Conservation (phyloP, 2,329 filamentous ascomycete species). For the Reticulascus tulasneorum region DNA sequence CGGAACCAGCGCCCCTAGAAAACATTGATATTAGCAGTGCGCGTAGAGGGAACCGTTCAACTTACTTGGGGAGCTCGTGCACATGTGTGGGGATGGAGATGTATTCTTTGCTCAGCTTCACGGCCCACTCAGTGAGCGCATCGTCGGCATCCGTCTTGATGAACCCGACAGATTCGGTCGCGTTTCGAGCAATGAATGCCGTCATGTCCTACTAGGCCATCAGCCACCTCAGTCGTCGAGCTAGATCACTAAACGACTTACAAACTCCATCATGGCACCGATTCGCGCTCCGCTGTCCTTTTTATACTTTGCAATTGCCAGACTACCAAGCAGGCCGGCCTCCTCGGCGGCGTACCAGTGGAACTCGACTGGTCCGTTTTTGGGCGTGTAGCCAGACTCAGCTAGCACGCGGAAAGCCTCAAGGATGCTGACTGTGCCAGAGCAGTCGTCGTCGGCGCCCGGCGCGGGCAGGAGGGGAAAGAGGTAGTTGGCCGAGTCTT, state of each 20-base stretch:
- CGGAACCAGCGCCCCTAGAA: slow-evolving; percentile 30
- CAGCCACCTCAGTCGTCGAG: too few relatives aligned
- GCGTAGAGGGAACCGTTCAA: too few relatives aligned
- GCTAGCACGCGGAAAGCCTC: slow-evolving; percentile 66
- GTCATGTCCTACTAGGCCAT: slow-evolving; percentile 39
- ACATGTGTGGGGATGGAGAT: slow-evolving; percentile 29
- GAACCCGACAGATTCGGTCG: slow-evolving; percentile 34
- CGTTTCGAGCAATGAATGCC: slow-evolving; percentile 30
- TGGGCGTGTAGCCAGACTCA: slow-evolving; percentile 31
- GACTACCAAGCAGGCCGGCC: slow-evolving; percentile 57
- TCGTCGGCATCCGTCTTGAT: slow-evolving; percentile 33
- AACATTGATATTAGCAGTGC: too few relatives aligned
- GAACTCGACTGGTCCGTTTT: slow-evolving; percentile 57
- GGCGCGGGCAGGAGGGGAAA: slow-evolving; percentile 66
- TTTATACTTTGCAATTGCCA: slow-evolving; percentile 66
- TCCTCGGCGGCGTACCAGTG: slow-evolving; percentile 81
- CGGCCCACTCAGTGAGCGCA: slow-evolving; percentile 30
- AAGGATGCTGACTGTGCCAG: slow-evolving; percentile 68
- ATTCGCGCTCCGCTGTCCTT: slow-evolving; percentile 57
- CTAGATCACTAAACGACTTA: too few relatives aligned
- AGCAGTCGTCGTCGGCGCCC: slow-evolving; percentile 71
- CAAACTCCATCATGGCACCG: slow-evolving; percentile 68
- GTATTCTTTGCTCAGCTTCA: slow-evolving; percentile 30
- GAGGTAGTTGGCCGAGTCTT: slow-evolving; percentile 71
- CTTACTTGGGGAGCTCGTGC: slow-evolving; percentile 25